Conservation (phyloP, 139 green algal genomes). For the Auxenochlorella protothecoides region DNA sequence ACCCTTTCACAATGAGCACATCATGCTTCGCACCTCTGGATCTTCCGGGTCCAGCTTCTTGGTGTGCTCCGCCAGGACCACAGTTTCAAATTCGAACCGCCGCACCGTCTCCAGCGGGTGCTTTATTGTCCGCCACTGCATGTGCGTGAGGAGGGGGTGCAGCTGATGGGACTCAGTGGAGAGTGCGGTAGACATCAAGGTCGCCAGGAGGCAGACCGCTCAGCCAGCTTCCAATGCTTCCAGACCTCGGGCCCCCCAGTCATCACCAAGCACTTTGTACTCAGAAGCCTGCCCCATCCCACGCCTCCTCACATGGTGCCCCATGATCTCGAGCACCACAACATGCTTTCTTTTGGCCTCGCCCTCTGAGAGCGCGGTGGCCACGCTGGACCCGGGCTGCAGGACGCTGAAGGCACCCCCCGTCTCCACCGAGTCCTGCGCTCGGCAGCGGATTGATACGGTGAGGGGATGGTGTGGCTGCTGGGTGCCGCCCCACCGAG, state of each 20-base stretch:
- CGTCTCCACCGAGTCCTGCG: constrained; percentile 7
- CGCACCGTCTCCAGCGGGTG: constrained; percentile 64
- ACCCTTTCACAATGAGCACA: background rate
- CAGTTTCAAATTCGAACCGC: constrained; percentile 63
- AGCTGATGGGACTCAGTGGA: too few species aligned
- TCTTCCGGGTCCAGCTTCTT: constrained; percentile 43
- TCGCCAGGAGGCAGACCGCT: too few species aligned
- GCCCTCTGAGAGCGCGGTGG: constrained; percentile 47
- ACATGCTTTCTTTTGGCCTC: constrained; percentile 85
- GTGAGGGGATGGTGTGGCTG: too few species aligned
- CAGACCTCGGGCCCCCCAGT: background rate
- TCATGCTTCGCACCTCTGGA: constrained; percentile 10
- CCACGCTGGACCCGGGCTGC: constrained; percentile 86
- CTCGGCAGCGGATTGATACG: too few species aligned
- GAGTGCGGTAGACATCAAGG: too few species aligned
- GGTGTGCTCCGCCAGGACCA: constrained; percentile 41
- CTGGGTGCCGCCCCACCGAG: too few species aligned
- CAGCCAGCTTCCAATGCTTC: too few species aligned
- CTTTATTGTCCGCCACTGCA: constrained; percentile 47
- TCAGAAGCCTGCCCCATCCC: too few species aligned
- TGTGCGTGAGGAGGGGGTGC: background rate
- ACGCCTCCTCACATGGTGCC: constrained; percentile 10
- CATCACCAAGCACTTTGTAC: background rate
- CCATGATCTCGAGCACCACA: constrained; percentile 74
- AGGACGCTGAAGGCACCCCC: constrained; percentile 36